phyloP scores from a whole-genome alignment of 2,329 filamentous ascomycete genomes.

The Sphaerulina populicola region DNA sequence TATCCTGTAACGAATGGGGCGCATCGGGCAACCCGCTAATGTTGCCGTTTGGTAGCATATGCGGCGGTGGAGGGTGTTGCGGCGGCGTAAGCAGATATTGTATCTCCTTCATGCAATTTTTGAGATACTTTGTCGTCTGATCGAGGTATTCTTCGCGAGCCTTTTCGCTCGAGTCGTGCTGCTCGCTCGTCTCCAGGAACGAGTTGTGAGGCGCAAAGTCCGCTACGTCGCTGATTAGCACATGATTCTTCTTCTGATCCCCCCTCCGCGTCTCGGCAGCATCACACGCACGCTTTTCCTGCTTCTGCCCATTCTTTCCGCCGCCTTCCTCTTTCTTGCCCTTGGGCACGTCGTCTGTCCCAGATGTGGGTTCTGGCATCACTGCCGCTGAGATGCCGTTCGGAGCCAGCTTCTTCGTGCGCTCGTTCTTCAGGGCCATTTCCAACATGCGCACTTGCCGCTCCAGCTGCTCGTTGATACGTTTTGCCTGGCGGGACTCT shows the following conservation, averaged over 20 bases:
- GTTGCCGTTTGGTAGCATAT: slow-evolving; percentile 32
- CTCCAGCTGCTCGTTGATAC: slow-evolving; percentile 77
- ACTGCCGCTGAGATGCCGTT: slow-evolving; percentile 20
- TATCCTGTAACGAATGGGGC: slow-evolving; percentile 47
- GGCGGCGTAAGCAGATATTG: slow-evolving; percentile 61
- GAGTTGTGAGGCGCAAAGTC: slow-evolving; percentile 42
- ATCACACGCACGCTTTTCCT: slow-evolving; percentile 20
- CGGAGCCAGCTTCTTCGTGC: slow-evolving; percentile 49
- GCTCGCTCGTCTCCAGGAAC: slow-evolving; percentile 44
- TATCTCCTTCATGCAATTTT: slow-evolving; percentile 60
- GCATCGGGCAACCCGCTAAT: slow-evolving; percentile 40
- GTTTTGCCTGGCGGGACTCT: slow-evolving; percentile 75
- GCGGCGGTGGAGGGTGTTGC: slow-evolving; percentile 51
- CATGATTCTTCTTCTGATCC: neutral
- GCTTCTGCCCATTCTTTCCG: slow-evolving; percentile 17
- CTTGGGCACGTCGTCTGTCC: slow-evolving; percentile 12
- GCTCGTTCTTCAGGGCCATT: slow-evolving; percentile 75
- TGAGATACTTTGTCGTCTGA: slow-evolving; percentile 55
- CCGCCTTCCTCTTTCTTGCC: slow-evolving; percentile 26
- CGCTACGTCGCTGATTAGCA: slow-evolving; percentile 33
- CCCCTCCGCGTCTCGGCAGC: neutral
- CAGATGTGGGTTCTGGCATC: slow-evolving; percentile 16
- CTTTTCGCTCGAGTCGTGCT: slow-evolving; percentile 39
- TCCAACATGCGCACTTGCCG: slow-evolving; percentile 88
- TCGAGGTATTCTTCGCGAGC: slow-evolving; percentile 53